Base-by-base conservation (phyloP, 768 basidiomycete species). In the Trichaptum fuscoviolaceum region DNA sequence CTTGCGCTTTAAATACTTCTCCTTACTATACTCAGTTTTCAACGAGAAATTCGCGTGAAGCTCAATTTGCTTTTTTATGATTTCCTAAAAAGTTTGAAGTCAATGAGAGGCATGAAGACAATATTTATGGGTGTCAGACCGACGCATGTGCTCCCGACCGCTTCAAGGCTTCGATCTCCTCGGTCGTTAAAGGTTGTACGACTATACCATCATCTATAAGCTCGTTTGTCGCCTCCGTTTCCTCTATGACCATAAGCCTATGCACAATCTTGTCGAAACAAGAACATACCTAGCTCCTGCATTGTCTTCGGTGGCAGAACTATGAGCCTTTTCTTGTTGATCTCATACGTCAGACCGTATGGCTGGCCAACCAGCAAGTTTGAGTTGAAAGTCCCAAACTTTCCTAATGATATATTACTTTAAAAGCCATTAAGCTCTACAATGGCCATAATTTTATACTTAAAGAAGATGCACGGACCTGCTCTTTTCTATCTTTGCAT, bases 21-120 rank as follows among this genome's bases (percentile, higher is more conserved):
- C 96, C 77, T 99, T 99, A 77, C 93, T 95, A 77, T 96, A 99
- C 76, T 96, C 97, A 0, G 96, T 99, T 78, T 99, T 99, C 62
- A 99, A 80, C 12, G 88, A 87, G 75, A 92, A 99, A 71, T 93
- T 92, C 34, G 92, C 89, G 72, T 99, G 96, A 72, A 89, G 86
- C 71, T 93, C 94, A 61, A 98, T 96, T 76, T 99, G 96, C 75
- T 83, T 89, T 73, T 92, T 89, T 74, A 99, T 96, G 64, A 99
- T 98, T 72, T 98, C 96, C 90, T 97, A 79, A 5, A 20, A n/a
- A 42, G 58, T 61, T 72, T 57, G 63, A 67, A 68, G 66, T 57
- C 26, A 59, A 58, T 20, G 34, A 18, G 35, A 35, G 26, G 63
- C 42, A 25, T 57, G 24, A 35, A 18, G 26, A 59, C 35, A 12